phyloP scores from a whole-genome alignment of 2,329 filamentous ascomycete species.

The Eutypella sp. region DNA sequence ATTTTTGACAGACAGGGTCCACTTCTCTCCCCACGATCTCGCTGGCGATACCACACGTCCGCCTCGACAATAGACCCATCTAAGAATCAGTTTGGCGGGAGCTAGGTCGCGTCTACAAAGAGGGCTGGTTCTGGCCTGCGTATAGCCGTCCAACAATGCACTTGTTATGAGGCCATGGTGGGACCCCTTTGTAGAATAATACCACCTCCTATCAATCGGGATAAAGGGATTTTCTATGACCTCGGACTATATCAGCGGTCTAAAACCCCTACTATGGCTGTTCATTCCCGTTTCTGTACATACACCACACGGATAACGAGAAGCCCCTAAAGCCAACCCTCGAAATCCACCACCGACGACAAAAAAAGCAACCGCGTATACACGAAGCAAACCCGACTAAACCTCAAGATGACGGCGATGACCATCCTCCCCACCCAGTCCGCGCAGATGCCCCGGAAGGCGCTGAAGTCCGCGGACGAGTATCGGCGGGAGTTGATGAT shows the following conservation, averaged over 20 bases:
- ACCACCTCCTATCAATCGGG: not conserved
- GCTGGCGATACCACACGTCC: not conserved
- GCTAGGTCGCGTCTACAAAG: not conserved
- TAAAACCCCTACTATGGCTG: no score
- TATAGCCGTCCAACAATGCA: no score
- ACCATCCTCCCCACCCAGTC: not conserved
- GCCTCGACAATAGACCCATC: not conserved
- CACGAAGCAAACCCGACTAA: not conserved
- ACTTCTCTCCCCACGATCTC: not conserved
- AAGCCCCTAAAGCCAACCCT: not conserved
- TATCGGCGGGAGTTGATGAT: conserved; percentile 6
- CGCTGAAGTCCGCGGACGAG: not conserved
- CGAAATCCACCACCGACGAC: not conserved
- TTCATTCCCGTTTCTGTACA: no score
- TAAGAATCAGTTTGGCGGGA: not conserved
- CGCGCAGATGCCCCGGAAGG: not conserved
- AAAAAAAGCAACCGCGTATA: not conserved
- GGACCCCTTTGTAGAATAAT: no score
- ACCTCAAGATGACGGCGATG: not conserved
- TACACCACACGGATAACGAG: no score
- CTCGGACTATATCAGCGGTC: not conserved
- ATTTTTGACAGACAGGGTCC: not conserved
- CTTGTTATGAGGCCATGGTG: no score
- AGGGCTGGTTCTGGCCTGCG: no score
- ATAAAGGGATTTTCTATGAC: not conserved